Percentiles rank a stretch among this genome's conserved stretches.
These are phyloP conservation scores for Monosporozyma aerobia DNA, from an alignment of 805 yeast species.

Conservation along the genomic window DNA sequence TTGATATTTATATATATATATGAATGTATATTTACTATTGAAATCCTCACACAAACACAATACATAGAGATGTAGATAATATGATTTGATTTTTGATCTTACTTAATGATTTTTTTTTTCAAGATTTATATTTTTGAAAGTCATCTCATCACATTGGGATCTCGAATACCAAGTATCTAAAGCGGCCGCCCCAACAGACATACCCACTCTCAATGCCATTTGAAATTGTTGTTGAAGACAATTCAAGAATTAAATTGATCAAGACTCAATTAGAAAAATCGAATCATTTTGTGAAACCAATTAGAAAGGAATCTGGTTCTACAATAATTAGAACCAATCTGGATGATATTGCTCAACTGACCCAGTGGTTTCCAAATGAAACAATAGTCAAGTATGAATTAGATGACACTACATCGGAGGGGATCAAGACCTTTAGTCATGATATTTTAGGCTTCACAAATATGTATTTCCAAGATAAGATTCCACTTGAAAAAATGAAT, in stretches of 20 bases:
- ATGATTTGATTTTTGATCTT: neutral
- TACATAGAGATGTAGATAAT: neutral
- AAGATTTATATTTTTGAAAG: neutral
- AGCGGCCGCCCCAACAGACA: neutral
- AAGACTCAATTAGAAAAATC: constrained; percentile 18
- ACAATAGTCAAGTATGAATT: constrained; percentile 6
- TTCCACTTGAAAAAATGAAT: neutral
- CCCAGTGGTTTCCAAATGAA: constrained; percentile 1
- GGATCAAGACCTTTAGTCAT: neutral
- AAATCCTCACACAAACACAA: neutral
- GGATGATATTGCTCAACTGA: neutral
- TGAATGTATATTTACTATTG: neutral
- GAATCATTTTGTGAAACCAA: constrained; percentile 19
- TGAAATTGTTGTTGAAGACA: constrained; percentile 16
- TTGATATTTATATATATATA: neutral
- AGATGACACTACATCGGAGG: neutral
- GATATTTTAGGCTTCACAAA: constrained; percentile 1
- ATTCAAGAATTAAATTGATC: constrained; percentile 14
- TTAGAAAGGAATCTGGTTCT: constrained; percentile 9
- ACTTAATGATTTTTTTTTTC: neutral
- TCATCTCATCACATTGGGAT: neutral
- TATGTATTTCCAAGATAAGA: constrained; percentile 1
- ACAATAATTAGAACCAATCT: constrained; percentile 20
- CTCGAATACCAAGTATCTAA: neutral
- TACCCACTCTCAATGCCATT: constrained; percentile 11